Base-by-base conservation (phyloP, 768 basidiomycete genomes). In the Termitomyces sp. region DNA sequence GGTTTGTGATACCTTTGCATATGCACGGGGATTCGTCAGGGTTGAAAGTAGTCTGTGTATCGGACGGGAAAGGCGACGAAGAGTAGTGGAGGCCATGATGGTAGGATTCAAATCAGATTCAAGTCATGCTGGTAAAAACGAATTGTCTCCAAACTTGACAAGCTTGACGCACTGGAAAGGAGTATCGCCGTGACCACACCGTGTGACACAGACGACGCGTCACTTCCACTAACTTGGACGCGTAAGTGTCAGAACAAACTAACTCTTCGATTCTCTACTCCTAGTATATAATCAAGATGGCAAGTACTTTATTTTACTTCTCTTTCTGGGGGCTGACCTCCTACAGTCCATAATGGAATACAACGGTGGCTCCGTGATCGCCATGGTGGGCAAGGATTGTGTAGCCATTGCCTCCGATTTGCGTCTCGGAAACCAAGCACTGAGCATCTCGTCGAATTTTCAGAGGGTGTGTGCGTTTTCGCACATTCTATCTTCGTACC, bases 381-480 rank as follows among this genome's bases (percentile, higher is more conserved):
- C 97, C 79, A 99, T 99, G 97, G 89, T 90, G 59, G 97, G 97
- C 62, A 98, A 98, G 76, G 90, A 94, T 65, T 99, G 97, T 72
- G 97, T 99, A 50, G 97, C 97, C 53, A 98, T 98, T 75, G 97
- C 96, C 27, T 93, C 90, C 54, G 97, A 99, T 76, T 69, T 96
- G 64, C 85, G 96, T 62, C 77, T 98, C 55, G 97, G 97, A 59
- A 91, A 88, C 63, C 89, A 94, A 70, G 84, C 91, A 6, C 71
- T 95, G 65, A 87, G 91, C 36, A 86, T 98, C 50, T 88, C 95
- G 7, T 84, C 87, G 49, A 91, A 98, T 76, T 98, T 96, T 72
- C 89, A 98, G 72, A 97, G 93, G 86, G 97, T 94, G 58, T 40
- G 76, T 62, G 13, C 40, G 13, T 5, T 12, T 14, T n/a, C 30